Conservation (phyloP, 495 filamentous ascomycete species). For the Trichoderma parareesei region DNA sequence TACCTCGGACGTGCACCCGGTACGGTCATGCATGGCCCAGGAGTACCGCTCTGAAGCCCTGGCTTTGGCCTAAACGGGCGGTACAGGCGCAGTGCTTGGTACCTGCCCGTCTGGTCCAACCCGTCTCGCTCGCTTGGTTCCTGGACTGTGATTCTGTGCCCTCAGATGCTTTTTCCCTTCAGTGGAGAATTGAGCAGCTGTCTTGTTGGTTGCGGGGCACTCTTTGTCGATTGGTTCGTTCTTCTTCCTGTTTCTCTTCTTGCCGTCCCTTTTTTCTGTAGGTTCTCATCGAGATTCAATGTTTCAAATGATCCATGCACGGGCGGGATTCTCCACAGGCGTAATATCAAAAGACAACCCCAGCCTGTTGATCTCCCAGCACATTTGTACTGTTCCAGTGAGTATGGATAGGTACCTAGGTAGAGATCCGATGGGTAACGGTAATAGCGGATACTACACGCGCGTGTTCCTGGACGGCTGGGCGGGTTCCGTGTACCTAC, state of each 20-base stretch:
- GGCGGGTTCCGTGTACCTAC: too few relatives aligned
- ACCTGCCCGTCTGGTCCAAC: not conserved
- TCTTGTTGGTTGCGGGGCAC: not conserved
- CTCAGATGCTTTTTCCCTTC: not conserved
- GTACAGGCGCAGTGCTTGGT: not conserved
- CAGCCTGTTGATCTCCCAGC: not conserved
- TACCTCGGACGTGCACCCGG: not conserved
- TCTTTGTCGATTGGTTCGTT: not conserved
- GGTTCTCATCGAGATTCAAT: too few relatives aligned
- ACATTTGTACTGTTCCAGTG: not conserved
- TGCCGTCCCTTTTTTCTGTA: too few relatives aligned
- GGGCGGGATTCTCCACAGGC: too few relatives aligned
- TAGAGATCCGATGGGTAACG: too few relatives aligned
- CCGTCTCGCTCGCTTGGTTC: constrained; percentile 6
- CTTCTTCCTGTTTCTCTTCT: not conserved
- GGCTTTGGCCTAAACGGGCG: too few relatives aligned
- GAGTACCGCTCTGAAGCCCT: not conserved
- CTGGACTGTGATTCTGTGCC: not conserved
- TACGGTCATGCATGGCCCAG: not conserved
- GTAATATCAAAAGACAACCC: not conserved
- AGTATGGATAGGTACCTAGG: too few relatives aligned
- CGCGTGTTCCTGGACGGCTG: too few relatives aligned
- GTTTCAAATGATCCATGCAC: too few relatives aligned
- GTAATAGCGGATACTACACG: too few relatives aligned
- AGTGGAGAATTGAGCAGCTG: not conserved